Evolutionary conservation across 2,329 filamentous ascomycete species (phyloP), one percentile per base, ranked within the genome.

Genomic region (Thelonectria olida): DNA sequence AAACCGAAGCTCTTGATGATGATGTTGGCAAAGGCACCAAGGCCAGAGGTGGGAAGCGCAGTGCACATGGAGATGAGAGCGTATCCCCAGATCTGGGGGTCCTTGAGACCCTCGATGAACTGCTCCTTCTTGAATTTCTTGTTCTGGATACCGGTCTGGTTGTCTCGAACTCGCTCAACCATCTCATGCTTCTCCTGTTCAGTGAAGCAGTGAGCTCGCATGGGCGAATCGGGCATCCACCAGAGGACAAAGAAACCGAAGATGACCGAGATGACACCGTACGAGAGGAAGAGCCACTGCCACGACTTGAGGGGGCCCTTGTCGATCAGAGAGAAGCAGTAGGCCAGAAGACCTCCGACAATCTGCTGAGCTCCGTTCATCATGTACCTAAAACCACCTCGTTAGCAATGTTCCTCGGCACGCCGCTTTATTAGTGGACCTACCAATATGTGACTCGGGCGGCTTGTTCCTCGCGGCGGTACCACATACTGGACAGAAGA

Each of bases 351-450:
- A 6, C 90, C 90, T 28, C 90, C 90, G 7, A 92, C 88, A 51
- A 92, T 89, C 70, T 92, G 90, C 71, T 92, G 90, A 1, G 82
- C 83, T 2, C 90, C 90, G 72, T 92, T 92, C 88, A 92, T 92
- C 86, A 91, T 91, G 74, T 90, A 90, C 76, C 79, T 70, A 38
- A 13, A 28, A 15, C 13, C 7, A 48, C 9, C 38, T 3, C 20
- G 50, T 62, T 15, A 61, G 52, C 20, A 17, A 12, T 28, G 17
- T 55, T 12, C 20, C 23, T 19, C 25, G 47, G 27, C 2, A 45
- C 2, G 13, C 28, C 23, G 17, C 23, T 25, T n/a, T 36, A 6
- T 10, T 25, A 7, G 12, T 8, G n/a, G 8, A 63, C 68, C 62
- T 81, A 87, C 89, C 90, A 92, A 74, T 88, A 91, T 0, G 88